Evolutionary conservation across 139 green algal genomes (phyloP).

Genomic region (Tetraselmis chui): DNA sequence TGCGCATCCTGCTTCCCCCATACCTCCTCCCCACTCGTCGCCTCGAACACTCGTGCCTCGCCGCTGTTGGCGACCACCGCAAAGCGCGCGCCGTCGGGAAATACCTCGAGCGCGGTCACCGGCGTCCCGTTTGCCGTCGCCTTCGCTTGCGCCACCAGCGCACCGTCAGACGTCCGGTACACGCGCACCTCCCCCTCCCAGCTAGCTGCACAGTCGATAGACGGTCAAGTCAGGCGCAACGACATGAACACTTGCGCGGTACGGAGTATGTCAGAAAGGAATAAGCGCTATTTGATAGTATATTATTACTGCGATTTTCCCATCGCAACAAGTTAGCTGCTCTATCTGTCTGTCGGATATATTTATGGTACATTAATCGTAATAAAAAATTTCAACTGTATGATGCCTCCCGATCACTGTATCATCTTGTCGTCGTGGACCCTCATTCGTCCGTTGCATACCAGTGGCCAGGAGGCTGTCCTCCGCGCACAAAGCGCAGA

Average conservation of each 20-base stretch:
- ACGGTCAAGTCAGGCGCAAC: too few relatives aligned
- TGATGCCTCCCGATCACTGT: too few relatives aligned
- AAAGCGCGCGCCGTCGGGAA: neutral
- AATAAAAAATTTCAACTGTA: too few relatives aligned
- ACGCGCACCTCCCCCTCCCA: neutral
- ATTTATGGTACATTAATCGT: too few relatives aligned
- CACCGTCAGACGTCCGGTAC: neutral
- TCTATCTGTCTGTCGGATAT: too few relatives aligned
- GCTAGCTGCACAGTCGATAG: neutral
- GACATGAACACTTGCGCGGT: too few relatives aligned
- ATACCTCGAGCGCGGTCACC: neutral
- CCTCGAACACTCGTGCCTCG: neutral
- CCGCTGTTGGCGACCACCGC: neutral
- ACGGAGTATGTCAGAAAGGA: too few relatives aligned
- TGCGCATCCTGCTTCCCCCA: neutral
- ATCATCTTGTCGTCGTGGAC: too few relatives aligned
- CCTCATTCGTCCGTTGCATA: too few relatives aligned
- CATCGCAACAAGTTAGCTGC: too few relatives aligned
- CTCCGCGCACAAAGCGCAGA: neutral
- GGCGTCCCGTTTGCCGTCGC: neutral
- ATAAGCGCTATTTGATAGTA: too few relatives aligned
- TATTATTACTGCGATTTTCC: too few relatives aligned
- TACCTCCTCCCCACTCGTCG: neutral
- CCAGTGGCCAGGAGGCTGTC: neutral
- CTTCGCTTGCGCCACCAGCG: neutral